Base-by-base conservation (phyloP, 2,329 filamentous ascomycete genomes). In the Scytalidium sp. region DNA sequence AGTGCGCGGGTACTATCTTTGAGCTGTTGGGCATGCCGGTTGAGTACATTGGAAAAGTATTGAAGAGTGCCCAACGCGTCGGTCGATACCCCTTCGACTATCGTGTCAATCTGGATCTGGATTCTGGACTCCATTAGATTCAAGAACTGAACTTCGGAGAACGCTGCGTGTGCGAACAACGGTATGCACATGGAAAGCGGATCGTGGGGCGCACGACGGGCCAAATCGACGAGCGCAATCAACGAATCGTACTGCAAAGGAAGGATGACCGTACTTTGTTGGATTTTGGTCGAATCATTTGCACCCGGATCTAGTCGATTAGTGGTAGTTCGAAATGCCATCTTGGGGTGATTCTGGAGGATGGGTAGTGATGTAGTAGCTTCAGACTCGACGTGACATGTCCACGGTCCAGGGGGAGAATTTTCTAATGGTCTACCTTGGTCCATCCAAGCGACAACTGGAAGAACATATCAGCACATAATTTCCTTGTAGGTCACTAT, bases 111-210 rank as follows among this genome's bases (percentile, higher is more conserved):
- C 36, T 57, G 48, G 15, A 40, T 43, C 19, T 51, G 43, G 42
- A 60, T 48, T 50, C 46, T 54, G 23, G 46, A 49, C 27, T 56
- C 49, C 22, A 59, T 45, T 11, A 60, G 42, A 46, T 56, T 60
- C 25, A 60, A 44, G 43, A 46, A 47, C 41, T 56, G 53, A 27
- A 22, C 41, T 44, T 56, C 53, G 10, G 51, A 49, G 19, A 27
- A 49, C 6, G 53, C 53, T 10, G 48, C n/a, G 39, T 54, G 49
- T 20, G 19, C 41, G 39, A 53, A 49, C 2, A 49, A 29, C 17
- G 47, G 47, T 11, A 49, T 49, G 41, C 47, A 49, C 47, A 49
- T 44, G 42, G 42, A 44, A 21, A 44, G 42, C 42, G 42, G 42
- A 44, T 44, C 42, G 13, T 44, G 42, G 10, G 42, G 42, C 42